phyloP scores from a whole-genome alignment of 129 eudicot genomes.

The Escallonia rubra region DNA sequence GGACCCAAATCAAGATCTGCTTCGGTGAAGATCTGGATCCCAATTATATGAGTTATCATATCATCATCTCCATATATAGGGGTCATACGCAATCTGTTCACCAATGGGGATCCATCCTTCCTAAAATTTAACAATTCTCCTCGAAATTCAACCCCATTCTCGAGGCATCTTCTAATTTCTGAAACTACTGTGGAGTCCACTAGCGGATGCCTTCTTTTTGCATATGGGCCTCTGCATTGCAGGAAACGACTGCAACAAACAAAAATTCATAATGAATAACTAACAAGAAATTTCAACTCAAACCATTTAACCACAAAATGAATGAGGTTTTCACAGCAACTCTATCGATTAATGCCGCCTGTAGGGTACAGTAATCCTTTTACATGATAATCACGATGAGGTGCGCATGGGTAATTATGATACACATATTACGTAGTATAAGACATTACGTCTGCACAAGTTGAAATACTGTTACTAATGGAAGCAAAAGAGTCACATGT shows the following conservation, averaged over 20 bases:
- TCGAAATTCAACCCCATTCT: slow-evolving; percentile 75
- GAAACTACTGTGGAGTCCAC: slow-evolving; percentile 77
- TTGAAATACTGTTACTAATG: too few relatives aligned
- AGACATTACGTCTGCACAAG: too few relatives aligned
- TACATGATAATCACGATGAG: too few relatives aligned
- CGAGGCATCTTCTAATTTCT: slow-evolving; percentile 86
- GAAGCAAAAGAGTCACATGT: too few relatives aligned
- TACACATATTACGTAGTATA: too few relatives aligned
- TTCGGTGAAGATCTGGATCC: slow-evolving; percentile 76
- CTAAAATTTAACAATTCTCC: slow-evolving; percentile 86
- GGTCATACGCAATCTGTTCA: slow-evolving; percentile 81
- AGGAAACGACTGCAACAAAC: slow-evolving; percentile 76
- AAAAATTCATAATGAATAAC: too few relatives aligned
- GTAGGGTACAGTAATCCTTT: too few relatives aligned
- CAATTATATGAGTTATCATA: slow-evolving; percentile 70
- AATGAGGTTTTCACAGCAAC: too few relatives aligned
- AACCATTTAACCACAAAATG: too few relatives aligned
- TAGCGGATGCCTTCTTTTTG: slow-evolving; percentile 86
- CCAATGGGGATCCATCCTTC: slow-evolving; percentile 86
- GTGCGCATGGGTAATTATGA: too few relatives aligned
- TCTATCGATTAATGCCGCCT: too few relatives aligned
- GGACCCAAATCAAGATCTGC: slow-evolving; percentile 83
- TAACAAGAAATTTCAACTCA: too few relatives aligned
- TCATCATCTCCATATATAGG: slow-evolving; percentile 93
- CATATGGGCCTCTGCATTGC: slow-evolving; percentile 99